Percentiles rank a stretch among this genome's conserved stretches.
Evolutionary conservation across 805 yeast genomes (phyloP).

Genomic region (Candida peoriensis): DNA sequence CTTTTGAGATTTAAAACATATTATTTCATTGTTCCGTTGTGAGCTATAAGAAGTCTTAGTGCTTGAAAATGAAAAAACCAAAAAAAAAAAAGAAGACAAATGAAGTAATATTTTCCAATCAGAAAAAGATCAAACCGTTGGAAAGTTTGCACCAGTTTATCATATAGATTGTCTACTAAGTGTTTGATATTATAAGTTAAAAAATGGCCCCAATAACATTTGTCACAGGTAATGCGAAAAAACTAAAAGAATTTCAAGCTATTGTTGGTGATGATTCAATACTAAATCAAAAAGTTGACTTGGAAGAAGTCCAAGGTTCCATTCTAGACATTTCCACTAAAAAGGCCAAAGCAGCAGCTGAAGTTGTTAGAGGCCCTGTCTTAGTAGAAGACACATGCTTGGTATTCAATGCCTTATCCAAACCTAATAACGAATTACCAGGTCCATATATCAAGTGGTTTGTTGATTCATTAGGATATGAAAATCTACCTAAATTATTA

Average conservation of each 20-base stretch:
- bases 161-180: too few species aligned
- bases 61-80: too few species aligned
- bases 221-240: conserved; percentile 87
- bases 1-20: too few species aligned
- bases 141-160: too few species aligned
- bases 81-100: too few species aligned
- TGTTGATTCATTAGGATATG: conserved; percentile 65
- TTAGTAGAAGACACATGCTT: conserved; percentile 94
- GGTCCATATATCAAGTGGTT: conserved; percentile 98
- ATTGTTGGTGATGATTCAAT: conserved; percentile 54
- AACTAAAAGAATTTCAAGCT: conserved; percentile 77
- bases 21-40: too few species aligned
- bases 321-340: conserved; percentile 75
- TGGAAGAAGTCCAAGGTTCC: conserved; percentile 89
- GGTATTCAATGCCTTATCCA: conserved; percentile 73
- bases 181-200: too few species aligned
- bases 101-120: too few species aligned
- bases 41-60: too few species aligned
- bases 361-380: conserved; percentile 65
- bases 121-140: too few species aligned
- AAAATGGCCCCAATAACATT: conserved; percentile 47
- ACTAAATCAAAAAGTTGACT: conserved; percentile 63
- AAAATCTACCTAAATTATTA: conserved; percentile 72
- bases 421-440: conserved; percentile 53
- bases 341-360: conserved; percentile 74